A percentile compares a stretch with the other conserved stretches of the same genome.
Evolutionary conservation across 768 basidiomycete species (phyloP).

Genomic region (Termitomyces sp.): DNA sequence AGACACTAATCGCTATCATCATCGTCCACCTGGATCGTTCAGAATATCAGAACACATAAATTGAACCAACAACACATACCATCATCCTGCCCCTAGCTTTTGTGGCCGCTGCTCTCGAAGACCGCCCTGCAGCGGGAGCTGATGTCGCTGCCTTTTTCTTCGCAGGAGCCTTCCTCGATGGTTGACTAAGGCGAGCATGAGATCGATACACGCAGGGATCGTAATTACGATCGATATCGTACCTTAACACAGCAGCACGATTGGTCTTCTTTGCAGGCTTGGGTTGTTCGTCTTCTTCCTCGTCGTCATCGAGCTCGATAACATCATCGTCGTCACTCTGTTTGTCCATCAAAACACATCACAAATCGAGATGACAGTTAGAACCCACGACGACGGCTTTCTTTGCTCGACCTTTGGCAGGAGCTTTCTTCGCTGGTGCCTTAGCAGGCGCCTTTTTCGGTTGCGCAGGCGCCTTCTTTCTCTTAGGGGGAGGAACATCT

Average conservation of each 20-base stretch:
- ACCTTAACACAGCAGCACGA: constrained; percentile 65
- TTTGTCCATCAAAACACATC: not conserved
- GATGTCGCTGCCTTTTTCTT: constrained; percentile 53
- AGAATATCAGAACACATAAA: not conserved
- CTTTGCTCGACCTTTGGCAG: constrained; percentile 49
- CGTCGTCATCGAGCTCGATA: constrained; percentile 50
- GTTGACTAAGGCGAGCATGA: constrained; percentile 20
- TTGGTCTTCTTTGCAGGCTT: constrained; percentile 51
- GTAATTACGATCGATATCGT: constrained; percentile 8
- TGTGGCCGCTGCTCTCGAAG: constrained; percentile 60
- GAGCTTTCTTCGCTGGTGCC: constrained; percentile 36
- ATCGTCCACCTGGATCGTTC: constrained; percentile 19
- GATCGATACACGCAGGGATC: not conserved
- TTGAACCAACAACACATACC: constrained; percentile 22
- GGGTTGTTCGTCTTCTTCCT: constrained; percentile 46
- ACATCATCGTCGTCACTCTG: constrained; percentile 45
- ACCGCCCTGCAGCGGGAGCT: constrained; percentile 53
- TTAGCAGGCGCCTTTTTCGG: constrained; percentile 27
- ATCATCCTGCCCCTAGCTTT: constrained; percentile 62
- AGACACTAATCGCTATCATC: constrained; percentile 22
- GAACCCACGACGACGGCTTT: constrained; percentile 35
- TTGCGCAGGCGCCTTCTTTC: constrained; percentile 38
- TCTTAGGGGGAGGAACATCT: constrained; percentile 40
- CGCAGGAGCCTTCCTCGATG: constrained; percentile 36
- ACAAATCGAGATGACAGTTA: not conserved